A percentile compares a stretch with the other conserved stretches of the same genome.
Evolutionary conservation across 1,139 yeast species (phyloP).

Genomic region (Geotrichum restrictum): DNA sequence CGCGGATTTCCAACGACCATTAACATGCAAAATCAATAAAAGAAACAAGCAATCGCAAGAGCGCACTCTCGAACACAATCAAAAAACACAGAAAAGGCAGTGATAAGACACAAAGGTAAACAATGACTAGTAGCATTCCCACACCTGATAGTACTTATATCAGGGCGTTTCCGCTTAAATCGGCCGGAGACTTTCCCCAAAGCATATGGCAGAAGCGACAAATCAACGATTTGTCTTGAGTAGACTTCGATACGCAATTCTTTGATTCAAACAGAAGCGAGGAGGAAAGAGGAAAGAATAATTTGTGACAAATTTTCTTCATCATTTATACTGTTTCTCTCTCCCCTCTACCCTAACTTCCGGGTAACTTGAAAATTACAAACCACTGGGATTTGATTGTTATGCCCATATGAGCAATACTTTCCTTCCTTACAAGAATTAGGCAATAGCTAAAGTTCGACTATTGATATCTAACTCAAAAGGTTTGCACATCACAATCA

Average conservation of each 20-base stretch:
- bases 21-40: background rate
- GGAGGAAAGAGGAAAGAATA: background rate
- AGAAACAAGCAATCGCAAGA: background rate
- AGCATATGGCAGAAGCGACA: conserved; percentile 10
- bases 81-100: background rate
- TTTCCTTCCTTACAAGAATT: background rate
- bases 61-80: no score
- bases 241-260: conserved; percentile 22
- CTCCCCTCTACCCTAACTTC: conserved; percentile 13
- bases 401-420: no score
- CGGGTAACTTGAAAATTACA: no score
- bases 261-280: conserved; percentile 16
- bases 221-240: conserved; percentile 16
- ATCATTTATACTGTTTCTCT: no score
- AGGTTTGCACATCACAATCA: background rate
- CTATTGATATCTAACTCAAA: background rate
- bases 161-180: conserved; percentile 20
- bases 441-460: no score
- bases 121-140: background rate
- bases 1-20: background rate
- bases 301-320: background rate
- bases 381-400: no score
- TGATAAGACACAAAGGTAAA: background rate
- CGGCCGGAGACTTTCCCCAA: conserved; percentile 24
- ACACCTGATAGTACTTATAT: conserved; percentile 15